These are phyloP conservation scores for Penicillium sp. DNA, from an alignment of 2,329 filamentous ascomycete genomes.

Conservation along the genomic window DNA sequence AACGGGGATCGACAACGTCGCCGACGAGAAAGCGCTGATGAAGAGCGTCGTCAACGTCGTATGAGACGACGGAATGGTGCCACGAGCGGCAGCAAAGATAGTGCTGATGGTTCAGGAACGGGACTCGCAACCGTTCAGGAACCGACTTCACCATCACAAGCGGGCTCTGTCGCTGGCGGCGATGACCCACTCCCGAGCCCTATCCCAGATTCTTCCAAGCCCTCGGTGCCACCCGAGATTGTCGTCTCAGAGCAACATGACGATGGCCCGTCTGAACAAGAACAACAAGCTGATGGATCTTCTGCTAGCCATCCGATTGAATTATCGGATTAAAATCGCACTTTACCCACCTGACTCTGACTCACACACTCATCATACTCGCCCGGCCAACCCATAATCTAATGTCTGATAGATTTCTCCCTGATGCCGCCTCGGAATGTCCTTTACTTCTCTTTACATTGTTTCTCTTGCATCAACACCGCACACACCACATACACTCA, in stretches of 20 bases:
- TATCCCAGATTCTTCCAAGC: slow-evolving; percentile 31
- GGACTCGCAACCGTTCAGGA: slow-evolving; percentile 42
- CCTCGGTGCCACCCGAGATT: slow-evolving; percentile 42
- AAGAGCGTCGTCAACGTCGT: slow-evolving; percentile 72
- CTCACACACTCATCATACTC: neutral
- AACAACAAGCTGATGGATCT: slow-evolving; percentile 31
- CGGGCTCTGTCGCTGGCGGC: slow-evolving; percentile 29
- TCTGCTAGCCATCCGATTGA: slow-evolving; percentile 34
- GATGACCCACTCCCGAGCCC: slow-evolving; percentile 35
- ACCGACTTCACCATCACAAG: slow-evolving; percentile 37
- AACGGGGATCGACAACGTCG: slow-evolving; percentile 65
- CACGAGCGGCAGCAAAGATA: slow-evolving; percentile 46
- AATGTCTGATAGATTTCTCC: slow-evolving; percentile 43
- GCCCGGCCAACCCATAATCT: slow-evolving; percentile 32
- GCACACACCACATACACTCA: slow-evolving; percentile 13
- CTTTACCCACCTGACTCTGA: neutral
- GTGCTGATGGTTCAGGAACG: slow-evolving; percentile 36
- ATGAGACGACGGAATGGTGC: slow-evolving; percentile 68
- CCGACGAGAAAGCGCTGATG: slow-evolving; percentile 76
- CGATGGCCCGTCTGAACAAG: slow-evolving; percentile 28
- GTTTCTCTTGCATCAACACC: slow-evolving; percentile 19
- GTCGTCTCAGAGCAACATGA: slow-evolving; percentile 44
- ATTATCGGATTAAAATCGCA: slow-evolving; percentile 33
- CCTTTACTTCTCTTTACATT: slow-evolving; percentile 16
- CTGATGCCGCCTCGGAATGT: slow-evolving; percentile 39